Conservation (phyloP, 306 rosid species). For the Quercus berberidifolia region DNA sequence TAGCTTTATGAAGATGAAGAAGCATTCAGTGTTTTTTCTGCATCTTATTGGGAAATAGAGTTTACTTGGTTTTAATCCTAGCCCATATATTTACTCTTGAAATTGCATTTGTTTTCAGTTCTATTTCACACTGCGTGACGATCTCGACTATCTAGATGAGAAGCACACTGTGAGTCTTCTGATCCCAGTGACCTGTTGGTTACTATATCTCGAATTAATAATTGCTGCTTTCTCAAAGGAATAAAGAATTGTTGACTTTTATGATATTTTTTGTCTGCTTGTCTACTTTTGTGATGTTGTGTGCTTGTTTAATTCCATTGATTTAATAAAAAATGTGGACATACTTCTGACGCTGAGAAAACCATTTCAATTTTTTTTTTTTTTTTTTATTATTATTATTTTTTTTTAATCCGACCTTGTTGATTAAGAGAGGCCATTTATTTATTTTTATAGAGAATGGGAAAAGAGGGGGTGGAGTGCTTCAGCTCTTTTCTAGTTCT, state of each 20-base stretch:
- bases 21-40: not conserved
- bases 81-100: constrained; percentile 11
- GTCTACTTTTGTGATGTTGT: not conserved
- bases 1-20: not conserved
- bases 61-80: not conserved
- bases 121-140: constrained; percentile 83
- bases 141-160: constrained; percentile 90
- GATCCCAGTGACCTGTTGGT: not conserved
- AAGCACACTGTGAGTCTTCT: constrained; percentile 79
- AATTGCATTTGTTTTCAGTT: constrained; percentile 48
- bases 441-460: not conserved
- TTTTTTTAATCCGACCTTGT: not conserved
- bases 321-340: not conserved
- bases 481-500: not conserved
- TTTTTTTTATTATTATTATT: not conserved
- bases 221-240: not conserved
- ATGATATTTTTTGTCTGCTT: not conserved
- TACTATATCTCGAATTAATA: not conserved
- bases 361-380: not conserved
- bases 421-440: not conserved
- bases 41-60: not conserved
- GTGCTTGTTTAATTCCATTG: not conserved
- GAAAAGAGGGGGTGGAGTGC: not conserved
- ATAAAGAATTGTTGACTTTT: not conserved
- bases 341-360: not conserved